Base-by-base conservation (phyloP, 306 rosid species). In the Citrullus colocynthis region DNA sequence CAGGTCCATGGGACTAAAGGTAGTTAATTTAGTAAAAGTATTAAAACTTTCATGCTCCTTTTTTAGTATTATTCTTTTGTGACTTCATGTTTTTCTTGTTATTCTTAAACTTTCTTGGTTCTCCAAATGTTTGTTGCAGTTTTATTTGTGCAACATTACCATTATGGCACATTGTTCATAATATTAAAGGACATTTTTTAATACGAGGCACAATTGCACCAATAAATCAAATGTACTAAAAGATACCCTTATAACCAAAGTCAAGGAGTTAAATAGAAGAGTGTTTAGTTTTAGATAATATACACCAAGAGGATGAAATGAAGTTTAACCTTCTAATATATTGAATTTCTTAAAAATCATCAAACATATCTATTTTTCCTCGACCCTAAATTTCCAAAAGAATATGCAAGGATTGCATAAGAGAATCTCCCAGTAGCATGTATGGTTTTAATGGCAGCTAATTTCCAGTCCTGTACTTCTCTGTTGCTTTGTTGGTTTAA, bases 1-100 rank as follows among this genome's bases (percentile, higher is more conserved):
- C 77, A 91, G 93, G 64, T 81, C 88, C 39, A 77, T 79, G 42
- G 93, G 93, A 71, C 71, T 59, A 79, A 95, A 92, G 99, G 99
- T 95, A 82, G 65, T 75, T 34, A 82, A 42, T 67, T 73, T 49
- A 73, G 60, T 28, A 20, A 37, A 20, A 69, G 56, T 69, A 42
- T 42, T 18, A 36, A 36, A 63, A 15, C 39, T 45, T 49, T 48
- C 15, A 15, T 51, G 59, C 51, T 80, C 15, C 34, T 64, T 80
- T 37, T 60, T 59, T 62, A 58, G 21, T 51, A 6, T 39, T 34
- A 58, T 63, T 9, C 7, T 34, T 62, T 77, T 21, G 24, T 62
- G 34, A 17, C 14, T 44, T 57, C 37, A 11, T 55, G 42, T 24
- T 54, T 42, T 44, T 65, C 32, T 54, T 65, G 9, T 44, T 44